A percentile compares a stretch with the other conserved stretches of the same genome.
These are phyloP conservation scores for Neonectria ditissima DNA, from an alignment of 2,329 filamentous ascomycete genomes.

Conservation along the genomic window DNA sequence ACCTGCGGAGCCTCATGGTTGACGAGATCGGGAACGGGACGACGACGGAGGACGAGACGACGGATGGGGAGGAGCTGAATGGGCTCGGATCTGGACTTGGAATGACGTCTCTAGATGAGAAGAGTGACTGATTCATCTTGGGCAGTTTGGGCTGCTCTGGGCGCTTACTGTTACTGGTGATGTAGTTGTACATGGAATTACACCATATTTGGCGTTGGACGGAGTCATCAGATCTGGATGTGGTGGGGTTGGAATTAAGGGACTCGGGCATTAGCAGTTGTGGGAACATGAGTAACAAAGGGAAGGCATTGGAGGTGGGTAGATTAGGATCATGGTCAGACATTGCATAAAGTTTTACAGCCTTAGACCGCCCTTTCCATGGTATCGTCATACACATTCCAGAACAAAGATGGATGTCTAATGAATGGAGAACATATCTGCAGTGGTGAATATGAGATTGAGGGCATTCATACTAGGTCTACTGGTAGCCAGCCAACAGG, in stretches of 20 bases:
- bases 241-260: background rate
- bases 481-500: no score
- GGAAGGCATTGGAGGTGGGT: background rate
- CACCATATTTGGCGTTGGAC: conserved; percentile 15
- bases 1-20: conserved; percentile 63
- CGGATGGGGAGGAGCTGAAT: conserved; percentile 49
- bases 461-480: no score
- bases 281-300: background rate
- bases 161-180: background rate
- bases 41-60: conserved; percentile 53
- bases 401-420: background rate
- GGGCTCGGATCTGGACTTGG: conserved; percentile 38
- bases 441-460: background rate
- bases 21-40: conserved; percentile 48
- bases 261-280: conserved; percentile 4
- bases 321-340: background rate
- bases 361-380: background rate
- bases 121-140: conserved; percentile 19
- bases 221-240: conserved; percentile 2
- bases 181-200: background rate
- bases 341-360: background rate
- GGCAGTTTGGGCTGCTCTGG: background rate
- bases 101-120: conserved; percentile 44
- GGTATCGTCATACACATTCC: background rate
- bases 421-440: background rate